Base-by-base conservation (phyloP, 2,329 filamentous ascomycete species). In the Colletotrichum graminicola region DNA sequence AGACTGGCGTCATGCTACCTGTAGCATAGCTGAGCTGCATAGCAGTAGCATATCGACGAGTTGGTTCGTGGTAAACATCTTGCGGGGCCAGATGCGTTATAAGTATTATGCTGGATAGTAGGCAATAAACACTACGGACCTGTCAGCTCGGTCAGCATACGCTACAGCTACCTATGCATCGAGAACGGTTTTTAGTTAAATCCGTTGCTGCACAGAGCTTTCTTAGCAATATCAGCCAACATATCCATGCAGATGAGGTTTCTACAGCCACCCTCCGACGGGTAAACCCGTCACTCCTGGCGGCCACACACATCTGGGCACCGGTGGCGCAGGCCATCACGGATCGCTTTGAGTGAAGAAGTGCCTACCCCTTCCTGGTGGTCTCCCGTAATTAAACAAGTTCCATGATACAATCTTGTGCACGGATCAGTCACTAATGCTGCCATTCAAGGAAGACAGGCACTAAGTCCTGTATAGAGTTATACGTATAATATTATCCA, bases 1-100 rank as follows among this genome's bases (percentile, higher is more conserved):
- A 81, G 11, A 78, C 75, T 34, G 77, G 76, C 2, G 29, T 71
- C 1, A 63, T 55, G 21, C 39, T 71, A 14, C 45, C 68, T 51
- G n/a, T 34, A 3, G 34, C 32, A 11, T 61, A 26, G 36, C 1
- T 14, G 3, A 10, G 5, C 41, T 12, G 7, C 41, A 21, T 21
- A 43, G 41, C 16, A 45, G 2, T 10, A 45, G 3, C 18, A 5
- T 21, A 10, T 12, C 23, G 3, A 51, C 6, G 26, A 26, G 18
- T 18, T 3, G 6, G 26, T 10, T 14, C 1, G 14, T 18, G 47
- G 12, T 1, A 29, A 26, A 8, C 5, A 51, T 29, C 12, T 29
- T 16, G 6, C 23, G 23, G 23, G 23, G 3, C 47, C 3, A 29
- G 23, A 29, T 29, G 23, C 23, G 14, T 18, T 4, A 16, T 8